These are phyloP conservation scores for Cutaneotrichosporon mucoides DNA, from an alignment of 1,284 basidiomycete species.

Conservation along the genomic window DNA sequence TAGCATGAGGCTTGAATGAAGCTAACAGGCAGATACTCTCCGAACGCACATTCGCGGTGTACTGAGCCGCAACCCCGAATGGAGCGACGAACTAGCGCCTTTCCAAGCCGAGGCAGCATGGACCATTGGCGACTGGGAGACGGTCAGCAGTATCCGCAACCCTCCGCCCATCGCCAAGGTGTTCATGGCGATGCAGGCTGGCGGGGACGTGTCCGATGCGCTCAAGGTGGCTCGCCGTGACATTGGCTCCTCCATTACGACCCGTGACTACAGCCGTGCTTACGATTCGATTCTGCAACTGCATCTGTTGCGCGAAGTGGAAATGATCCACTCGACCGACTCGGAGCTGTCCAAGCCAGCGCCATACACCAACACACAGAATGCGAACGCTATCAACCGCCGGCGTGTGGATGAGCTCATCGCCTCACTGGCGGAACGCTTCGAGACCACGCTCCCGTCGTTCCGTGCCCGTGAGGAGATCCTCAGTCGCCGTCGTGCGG, in stretches of 20 bases:
- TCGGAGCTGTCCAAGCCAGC: neutral
- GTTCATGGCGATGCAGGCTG: slow-evolving; percentile 68
- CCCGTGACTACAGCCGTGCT: slow-evolving; percentile 74
- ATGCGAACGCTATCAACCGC: slow-evolving; percentile 5
- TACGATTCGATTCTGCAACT: slow-evolving; percentile 85
- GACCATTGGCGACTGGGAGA: slow-evolving; percentile 91
- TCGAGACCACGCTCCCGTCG: slow-evolving; percentile 66
- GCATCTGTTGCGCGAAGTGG: slow-evolving; percentile 83
- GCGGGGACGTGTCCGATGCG: slow-evolving; percentile 52
- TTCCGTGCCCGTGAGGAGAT: slow-evolving; percentile 90
- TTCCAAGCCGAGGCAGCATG: slow-evolving; percentile 93
- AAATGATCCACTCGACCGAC: slow-evolving; percentile 62
- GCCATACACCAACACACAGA: neutral
- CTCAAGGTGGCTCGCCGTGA: slow-evolving; percentile 67
- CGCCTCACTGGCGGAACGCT: slow-evolving; percentile 32
- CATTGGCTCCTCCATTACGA: slow-evolving; percentile 75
- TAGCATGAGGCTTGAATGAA: neutral
- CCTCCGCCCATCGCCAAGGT: slow-evolving; percentile 75
- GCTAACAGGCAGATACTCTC: slow-evolving; percentile 69
- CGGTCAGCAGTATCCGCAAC: slow-evolving; percentile 57
- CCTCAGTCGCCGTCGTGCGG: slow-evolving; percentile 82
- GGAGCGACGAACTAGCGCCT: slow-evolving; percentile 71
- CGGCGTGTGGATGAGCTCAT: slow-evolving; percentile 21
- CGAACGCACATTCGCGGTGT: slow-evolving; percentile 93
- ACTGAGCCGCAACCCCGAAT: slow-evolving; percentile 76